A percentile compares a stretch with the other conserved stretches of the same genome.
These are phyloP conservation scores for Pyrenophora tritici-repentis DNA, from an alignment of 2,329 filamentous ascomycete genomes.

Conservation along the genomic window DNA sequence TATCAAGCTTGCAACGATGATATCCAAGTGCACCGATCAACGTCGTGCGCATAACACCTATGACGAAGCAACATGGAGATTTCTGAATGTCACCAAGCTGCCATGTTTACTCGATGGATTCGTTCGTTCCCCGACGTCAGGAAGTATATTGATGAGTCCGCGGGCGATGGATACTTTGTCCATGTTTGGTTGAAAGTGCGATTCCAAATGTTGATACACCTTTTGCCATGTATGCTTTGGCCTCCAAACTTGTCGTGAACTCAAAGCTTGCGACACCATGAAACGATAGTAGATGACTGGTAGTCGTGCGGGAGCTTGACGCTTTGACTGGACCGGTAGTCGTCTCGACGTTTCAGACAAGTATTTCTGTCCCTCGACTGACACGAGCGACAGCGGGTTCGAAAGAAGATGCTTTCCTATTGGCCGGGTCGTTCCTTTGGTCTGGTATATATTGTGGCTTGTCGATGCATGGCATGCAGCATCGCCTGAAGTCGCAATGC, in stretches of 20 bases:
- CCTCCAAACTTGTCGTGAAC: not conserved
- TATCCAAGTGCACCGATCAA: not conserved
- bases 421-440: too few relatives aligned
- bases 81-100: not conserved
- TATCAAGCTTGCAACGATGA: not conserved
- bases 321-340: not conserved
- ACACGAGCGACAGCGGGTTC: not conserved
- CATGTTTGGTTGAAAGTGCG: not conserved
- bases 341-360: not conserved
- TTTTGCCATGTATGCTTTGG: not conserved
- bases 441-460: not conserved
- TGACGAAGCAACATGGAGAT: not conserved
- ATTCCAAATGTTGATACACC: not conserved
- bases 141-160: too few relatives aligned
- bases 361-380: too few relatives aligned
- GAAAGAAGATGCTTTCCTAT: too few relatives aligned
- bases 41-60: not conserved
- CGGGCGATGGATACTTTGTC: not conserved
- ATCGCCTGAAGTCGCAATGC: not conserved
- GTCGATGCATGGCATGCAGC: not conserved
- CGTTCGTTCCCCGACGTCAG: too few relatives aligned
- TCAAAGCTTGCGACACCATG: not conserved
- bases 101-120: too few relatives aligned
- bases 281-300: constrained; percentile 1
- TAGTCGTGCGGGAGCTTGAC: not conserved